phyloP scores from a whole-genome alignment of 2,329 filamentous ascomycete species.

The Colletotrichum costaricense region DNA sequence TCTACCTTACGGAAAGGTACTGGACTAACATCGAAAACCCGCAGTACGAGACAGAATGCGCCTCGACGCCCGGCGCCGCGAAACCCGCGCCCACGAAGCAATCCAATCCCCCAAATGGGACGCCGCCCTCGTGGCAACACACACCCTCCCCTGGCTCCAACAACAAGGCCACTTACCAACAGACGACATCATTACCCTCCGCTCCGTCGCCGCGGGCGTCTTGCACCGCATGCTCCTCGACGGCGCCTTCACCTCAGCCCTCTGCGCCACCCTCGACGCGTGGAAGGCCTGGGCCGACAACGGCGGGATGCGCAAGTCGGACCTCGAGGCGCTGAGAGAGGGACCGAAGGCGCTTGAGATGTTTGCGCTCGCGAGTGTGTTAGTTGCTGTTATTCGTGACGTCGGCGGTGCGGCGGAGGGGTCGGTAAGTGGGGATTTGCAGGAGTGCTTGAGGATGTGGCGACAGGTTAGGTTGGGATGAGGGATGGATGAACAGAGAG shows the following conservation, averaged over 20 bases:
- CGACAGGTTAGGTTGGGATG: constrained; percentile 62
- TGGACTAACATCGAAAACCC: neutral
- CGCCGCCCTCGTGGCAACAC: constrained; percentile 56
- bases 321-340: constrained; percentile 51
- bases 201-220: constrained; percentile 56
- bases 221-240: constrained; percentile 66
- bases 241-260: constrained; percentile 50
- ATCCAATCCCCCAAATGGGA: constrained; percentile 66
- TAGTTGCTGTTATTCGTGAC: constrained; percentile 60
- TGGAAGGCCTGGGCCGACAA: constrained; percentile 68
- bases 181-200: constrained; percentile 41
- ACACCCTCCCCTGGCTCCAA: constrained; percentile 57
- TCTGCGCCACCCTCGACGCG: constrained; percentile 55
- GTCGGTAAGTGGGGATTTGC: constrained; percentile 61
- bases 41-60: constrained; percentile 56
- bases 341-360: constrained; percentile 55
- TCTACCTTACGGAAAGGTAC: too few relatives aligned
- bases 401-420: constrained; percentile 58
- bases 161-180: constrained; percentile 32
- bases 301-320: constrained; percentile 62
- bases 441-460: constrained; percentile 67
- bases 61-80: constrained; percentile 53
- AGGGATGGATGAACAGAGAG: neutral
- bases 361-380: constrained; percentile 60
- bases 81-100: constrained; percentile 60